phyloP scores from a whole-genome alignment of 139 green algal species.

The Chlorella ohadii region DNA sequence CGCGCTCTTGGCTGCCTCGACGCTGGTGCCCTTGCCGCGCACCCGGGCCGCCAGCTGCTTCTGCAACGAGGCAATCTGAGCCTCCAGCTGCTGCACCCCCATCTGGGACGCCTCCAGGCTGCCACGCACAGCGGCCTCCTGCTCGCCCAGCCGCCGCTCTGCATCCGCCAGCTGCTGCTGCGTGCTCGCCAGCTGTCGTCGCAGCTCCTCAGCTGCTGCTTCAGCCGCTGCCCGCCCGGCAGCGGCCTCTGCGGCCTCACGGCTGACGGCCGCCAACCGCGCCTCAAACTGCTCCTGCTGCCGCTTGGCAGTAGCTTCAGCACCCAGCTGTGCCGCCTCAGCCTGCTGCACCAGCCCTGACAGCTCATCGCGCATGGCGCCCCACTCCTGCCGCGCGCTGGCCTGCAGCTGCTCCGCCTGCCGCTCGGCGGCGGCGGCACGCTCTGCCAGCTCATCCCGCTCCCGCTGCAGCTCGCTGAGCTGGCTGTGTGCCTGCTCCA shows the following conservation, averaged over 20 bases:
- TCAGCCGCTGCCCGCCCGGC: background rate
- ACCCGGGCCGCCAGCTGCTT: conserved; percentile 1
- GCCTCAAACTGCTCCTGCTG: conserved; percentile 21
- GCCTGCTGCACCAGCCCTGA: conserved; percentile 19
- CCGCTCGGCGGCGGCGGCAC: background rate
- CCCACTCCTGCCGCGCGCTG: conserved; percentile 11
- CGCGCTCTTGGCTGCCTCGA: conserved; percentile 7
- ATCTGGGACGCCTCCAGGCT: conserved; percentile 6
- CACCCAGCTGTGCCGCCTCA: conserved; percentile 27
- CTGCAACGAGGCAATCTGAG: conserved; percentile 14
- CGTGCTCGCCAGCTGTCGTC: background rate
- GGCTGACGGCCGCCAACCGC: background rate
- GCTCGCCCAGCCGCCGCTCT: background rate
- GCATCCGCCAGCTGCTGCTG: background rate
- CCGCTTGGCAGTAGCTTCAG: background rate
- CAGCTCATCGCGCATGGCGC: conserved; percentile 23
- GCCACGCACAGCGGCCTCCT: background rate
- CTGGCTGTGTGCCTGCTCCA: conserved; percentile 22
- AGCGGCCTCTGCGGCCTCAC: background rate
- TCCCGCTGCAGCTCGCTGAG: conserved; percentile 3
- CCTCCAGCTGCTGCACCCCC: conserved; percentile 2
- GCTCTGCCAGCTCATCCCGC: conserved; percentile 16
- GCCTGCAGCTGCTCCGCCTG: background rate
- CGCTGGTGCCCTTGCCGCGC: conserved; percentile 1
- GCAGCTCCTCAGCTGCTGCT: background rate